These are phyloP conservation scores for Dioszegia aurantiaca DNA, from an alignment of 768 basidiomycete genomes.

Conservation along the genomic window DNA sequence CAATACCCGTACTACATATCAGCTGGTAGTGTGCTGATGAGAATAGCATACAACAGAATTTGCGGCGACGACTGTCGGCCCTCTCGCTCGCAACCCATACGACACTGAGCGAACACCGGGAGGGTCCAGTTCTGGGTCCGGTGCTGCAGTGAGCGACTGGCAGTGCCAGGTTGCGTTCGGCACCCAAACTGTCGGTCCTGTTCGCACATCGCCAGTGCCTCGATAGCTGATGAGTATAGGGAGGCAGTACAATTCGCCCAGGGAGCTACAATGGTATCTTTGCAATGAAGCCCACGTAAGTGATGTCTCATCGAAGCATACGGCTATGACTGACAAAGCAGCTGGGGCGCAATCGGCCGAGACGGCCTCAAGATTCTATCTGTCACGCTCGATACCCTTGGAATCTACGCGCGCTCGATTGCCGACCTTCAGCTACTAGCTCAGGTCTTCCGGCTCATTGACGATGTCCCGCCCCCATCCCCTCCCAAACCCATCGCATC, in stretches of 20 bases:
- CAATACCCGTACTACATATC: neutral
- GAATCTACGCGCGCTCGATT: constrained; percentile 46
- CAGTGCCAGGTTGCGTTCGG: constrained; percentile 47
- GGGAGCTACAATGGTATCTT: constrained; percentile 50
- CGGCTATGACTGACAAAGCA: neutral
- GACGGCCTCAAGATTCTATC: constrained; percentile 45
- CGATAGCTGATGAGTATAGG: neutral
- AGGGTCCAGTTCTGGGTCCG: constrained; percentile 48
- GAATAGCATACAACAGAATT: constrained; percentile 43
- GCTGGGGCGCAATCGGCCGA: constrained; percentile 44
- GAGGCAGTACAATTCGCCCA: constrained; percentile 46
- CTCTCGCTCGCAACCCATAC: constrained; percentile 36
- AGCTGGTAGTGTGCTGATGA: constrained; percentile 21
- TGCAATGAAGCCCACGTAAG: constrained; percentile 48
- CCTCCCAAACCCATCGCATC: constrained; percentile 28
- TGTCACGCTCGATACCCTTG: constrained; percentile 47
- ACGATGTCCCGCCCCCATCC: constrained; percentile 30
- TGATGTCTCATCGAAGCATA: neutral
- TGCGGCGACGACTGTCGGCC: constrained; percentile 36
- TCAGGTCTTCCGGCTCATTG: constrained; percentile 30
- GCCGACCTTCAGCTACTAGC: constrained; percentile 45
- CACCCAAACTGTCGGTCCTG: constrained; percentile 28
- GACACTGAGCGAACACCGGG: constrained; percentile 45
- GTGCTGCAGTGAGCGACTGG: constrained; percentile 48
- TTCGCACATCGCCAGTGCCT: neutral